Percentiles rank a stretch among this genome's conserved stretches.
Evolutionary conservation across 495 filamentous ascomycete species (phyloP).

Genomic region (Podospora appendiculata): DNA sequence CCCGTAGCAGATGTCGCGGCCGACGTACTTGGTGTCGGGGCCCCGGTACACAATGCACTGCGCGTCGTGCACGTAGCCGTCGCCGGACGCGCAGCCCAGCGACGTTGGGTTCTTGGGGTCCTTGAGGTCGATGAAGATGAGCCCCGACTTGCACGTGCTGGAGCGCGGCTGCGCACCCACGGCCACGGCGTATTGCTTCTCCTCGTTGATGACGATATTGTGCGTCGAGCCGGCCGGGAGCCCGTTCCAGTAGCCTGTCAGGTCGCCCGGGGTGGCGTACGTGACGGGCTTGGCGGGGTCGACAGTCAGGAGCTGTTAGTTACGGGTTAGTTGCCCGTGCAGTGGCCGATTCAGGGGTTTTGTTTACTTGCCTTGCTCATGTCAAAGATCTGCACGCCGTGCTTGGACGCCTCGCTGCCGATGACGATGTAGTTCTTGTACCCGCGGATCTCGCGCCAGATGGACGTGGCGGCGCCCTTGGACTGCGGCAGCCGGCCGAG

Average conservation of each 20-base stretch:
- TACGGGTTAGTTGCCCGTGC: background rate
- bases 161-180: conserved; percentile 37
- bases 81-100: conserved; percentile 36
- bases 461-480: conserved; percentile 19
- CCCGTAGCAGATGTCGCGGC: conserved; percentile 49
- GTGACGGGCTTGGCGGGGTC: conserved; percentile 18
- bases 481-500: conserved; percentile 49
- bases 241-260: conserved; percentile 27
- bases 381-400: conserved; percentile 46
- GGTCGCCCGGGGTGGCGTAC: conserved; percentile 21
- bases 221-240: conserved; percentile 36
- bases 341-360: background rate
- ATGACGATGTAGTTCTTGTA: conserved; percentile 39
- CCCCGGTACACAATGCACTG: conserved; percentile 49
- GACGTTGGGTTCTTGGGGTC: conserved; percentile 39
- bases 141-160: conserved; percentile 27
- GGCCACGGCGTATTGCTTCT: conserved; percentile 30
- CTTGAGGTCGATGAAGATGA: conserved; percentile 44
- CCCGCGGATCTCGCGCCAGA: conserved; percentile 46
- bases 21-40: conserved; percentile 40
- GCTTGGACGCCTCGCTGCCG: conserved; percentile 38
- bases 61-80: conserved; percentile 51
- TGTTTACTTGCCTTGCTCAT: conserved; percentile 26
- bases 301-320: conserved; percentile 13
- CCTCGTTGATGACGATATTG: conserved; percentile 43